A percentile compares a stretch with the other conserved stretches of the same genome.
These are phyloP conservation scores for Onygenales sp. DNA, from an alignment of 2,329 filamentous ascomycete genomes.

Conservation along the genomic window DNA sequence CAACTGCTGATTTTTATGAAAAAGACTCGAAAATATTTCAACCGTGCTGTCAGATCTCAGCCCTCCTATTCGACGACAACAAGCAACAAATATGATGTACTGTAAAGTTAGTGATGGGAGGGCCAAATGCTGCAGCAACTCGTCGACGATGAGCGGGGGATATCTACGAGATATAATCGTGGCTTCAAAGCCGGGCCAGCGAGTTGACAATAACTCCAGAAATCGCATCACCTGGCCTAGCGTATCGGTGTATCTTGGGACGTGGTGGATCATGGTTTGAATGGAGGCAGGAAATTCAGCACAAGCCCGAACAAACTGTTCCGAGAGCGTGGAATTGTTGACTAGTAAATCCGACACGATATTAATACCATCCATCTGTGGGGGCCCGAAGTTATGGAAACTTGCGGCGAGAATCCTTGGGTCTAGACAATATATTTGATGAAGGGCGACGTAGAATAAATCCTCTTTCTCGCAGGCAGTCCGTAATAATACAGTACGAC, in stretches of 20 bases:
- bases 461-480: conserved; percentile 50
- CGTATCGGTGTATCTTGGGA: conserved; percentile 23
- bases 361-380: conserved; percentile 20
- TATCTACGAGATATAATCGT: conserved; percentile 29
- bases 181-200: conserved; percentile 31
- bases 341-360: conserved; percentile 38
- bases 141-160: conserved; percentile 41
- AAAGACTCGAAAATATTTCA: neutral
- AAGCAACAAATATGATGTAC: conserved; percentile 40
- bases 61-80: conserved; percentile 18
- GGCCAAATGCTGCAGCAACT: conserved; percentile 36
- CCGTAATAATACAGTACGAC: conserved; percentile 40
- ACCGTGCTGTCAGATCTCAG: neutral
- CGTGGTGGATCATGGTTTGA: conserved; percentile 16
- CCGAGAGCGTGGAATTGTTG: conserved; percentile 34
- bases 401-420: conserved; percentile 21
- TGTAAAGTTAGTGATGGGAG: conserved; percentile 46
- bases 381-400: conserved; percentile 26
- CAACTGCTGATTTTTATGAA: conserved; percentile 10
- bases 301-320: conserved; percentile 36
- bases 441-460: conserved; percentile 54
- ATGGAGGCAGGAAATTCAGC: conserved; percentile 38
- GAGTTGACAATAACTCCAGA: conserved; percentile 33
- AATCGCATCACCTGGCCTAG: conserved; percentile 35
- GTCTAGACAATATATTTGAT: conserved; percentile 53